Percentiles rank a stretch among this genome's conserved stretches.
These are phyloP conservation scores for Phycomyces nitens DNA, from an alignment of 192 early-diverging fungal species.

Conservation along the genomic window DNA sequence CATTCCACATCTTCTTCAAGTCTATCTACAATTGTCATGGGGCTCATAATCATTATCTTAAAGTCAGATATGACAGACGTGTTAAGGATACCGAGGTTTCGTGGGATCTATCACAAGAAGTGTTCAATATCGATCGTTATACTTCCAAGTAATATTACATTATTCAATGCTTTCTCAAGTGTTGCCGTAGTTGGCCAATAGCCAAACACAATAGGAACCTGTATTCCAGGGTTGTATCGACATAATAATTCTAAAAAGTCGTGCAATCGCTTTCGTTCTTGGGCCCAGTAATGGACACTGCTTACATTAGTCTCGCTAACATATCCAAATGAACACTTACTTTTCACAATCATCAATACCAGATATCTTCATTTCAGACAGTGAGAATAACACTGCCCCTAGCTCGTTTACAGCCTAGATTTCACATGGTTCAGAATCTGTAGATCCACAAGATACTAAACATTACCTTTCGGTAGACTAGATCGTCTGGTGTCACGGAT, in stretches of 20 bases:
- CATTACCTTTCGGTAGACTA: conserved; percentile 18
- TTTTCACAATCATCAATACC: conserved; percentile 4
- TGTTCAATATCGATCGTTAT: background rate
- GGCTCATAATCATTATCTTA: conserved; percentile 7
- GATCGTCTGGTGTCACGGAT: background rate
- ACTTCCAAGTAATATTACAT: background rate
- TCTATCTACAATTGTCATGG: conserved; percentile 2
- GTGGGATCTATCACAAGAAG: background rate
- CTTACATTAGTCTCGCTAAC: too few relatives aligned
- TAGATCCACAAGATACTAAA: too few relatives aligned
- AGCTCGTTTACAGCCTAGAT: conserved; percentile 10
- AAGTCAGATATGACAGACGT: conserved; percentile 1
- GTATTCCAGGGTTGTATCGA: conserved; percentile 7
- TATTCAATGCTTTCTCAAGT: background rate
- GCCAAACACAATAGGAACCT: conserved; percentile 14
- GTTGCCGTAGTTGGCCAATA: conserved; percentile 19
- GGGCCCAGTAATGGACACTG: conserved; percentile 13
- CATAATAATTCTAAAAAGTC: background rate
- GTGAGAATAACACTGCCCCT: conserved; percentile 20
- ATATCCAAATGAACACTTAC: conserved; percentile 5
- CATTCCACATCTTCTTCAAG: conserved; percentile 20
- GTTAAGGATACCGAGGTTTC: background rate
- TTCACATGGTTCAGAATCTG: background rate
- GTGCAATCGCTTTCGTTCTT: conserved; percentile 16
- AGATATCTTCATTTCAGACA: conserved; percentile 6